phyloP scores from a whole-genome alignment of 495 filamentous ascomycete species.

The Aspergillus diversus region DNA sequence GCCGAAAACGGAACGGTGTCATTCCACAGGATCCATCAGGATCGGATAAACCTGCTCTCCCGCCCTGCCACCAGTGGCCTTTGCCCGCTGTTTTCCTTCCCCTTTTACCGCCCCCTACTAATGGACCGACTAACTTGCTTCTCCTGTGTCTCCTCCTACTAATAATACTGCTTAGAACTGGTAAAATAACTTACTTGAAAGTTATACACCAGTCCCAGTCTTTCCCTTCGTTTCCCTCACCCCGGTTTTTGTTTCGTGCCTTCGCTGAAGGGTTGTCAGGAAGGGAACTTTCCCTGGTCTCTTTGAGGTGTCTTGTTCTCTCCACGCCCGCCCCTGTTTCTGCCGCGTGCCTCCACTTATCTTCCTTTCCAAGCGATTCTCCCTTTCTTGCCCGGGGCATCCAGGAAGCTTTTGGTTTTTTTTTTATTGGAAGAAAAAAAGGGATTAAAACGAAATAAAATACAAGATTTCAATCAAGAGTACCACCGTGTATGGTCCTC shows the following conservation, averaged over 20 bases:
- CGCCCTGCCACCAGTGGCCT: constrained; percentile 10
- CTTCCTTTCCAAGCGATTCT: constrained; percentile 20
- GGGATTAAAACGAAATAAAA: constrained; percentile 24
- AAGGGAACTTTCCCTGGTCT: neutral
- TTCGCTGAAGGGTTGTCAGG: neutral
- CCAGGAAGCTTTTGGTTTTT: constrained; percentile 7
- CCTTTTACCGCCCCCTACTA: constrained; percentile 27
- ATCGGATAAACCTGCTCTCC: constrained; percentile 16
- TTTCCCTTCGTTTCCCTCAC: constrained; percentile 24
- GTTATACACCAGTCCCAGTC: constrained; percentile 25
- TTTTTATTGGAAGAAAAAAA: constrained; percentile 12
- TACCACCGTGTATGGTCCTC: constrained; percentile 18
- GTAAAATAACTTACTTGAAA: constrained; percentile 32
- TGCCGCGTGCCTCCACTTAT: constrained; percentile 30
- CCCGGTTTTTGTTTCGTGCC: constrained; percentile 18
- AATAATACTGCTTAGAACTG: constrained; percentile 25
- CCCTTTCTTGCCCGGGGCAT: constrained; percentile 17
- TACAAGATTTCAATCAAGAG: constrained; percentile 20
- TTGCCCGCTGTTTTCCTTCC: constrained; percentile 15
- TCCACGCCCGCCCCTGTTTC: constrained; percentile 29
- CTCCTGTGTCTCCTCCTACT: constrained; percentile 28
- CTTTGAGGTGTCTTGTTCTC: constrained; percentile 21
- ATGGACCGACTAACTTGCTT: constrained; percentile 29
- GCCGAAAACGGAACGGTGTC: constrained; percentile 16
- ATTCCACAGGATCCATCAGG: constrained; percentile 22